Base-by-base conservation (phyloP, 176 grass and related monocot species). In the Hsuehochloa calcarea region DNA sequence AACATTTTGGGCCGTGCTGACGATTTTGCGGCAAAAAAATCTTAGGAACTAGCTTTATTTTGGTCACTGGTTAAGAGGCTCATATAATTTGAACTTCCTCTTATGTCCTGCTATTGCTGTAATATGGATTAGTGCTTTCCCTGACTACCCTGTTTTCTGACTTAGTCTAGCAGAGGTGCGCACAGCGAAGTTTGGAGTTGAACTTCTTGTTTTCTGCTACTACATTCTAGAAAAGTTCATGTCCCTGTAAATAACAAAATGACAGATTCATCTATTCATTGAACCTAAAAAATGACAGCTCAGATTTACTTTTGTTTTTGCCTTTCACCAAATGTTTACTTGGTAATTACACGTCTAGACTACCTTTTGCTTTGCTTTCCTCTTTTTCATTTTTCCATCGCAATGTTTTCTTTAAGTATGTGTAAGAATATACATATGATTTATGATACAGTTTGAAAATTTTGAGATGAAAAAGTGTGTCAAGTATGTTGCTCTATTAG, bases 401-500 rank as follows among this genome's bases (percentile, higher is more conserved):
- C 19, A 65, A 46, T 35, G 3, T 41, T 44, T 46, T 80, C 11
- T 72, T 69, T 15, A 10, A 27, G 27, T 3, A 23, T 72, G 10
- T 73, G 2, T 72, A 22, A 14, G 15, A 52, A 65, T 9, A 52
- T 54, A 56, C 16, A 41, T 66, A 40, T 23, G 13, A 20, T 49
- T 16, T 37, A 20, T 86, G 27, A 11, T 72, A 10, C n/a, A 84
- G 35, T 65, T 50, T 88, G 73, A 81, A 73, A 9, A 72, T 68
- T 10, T 13, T 12, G 37, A 27, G 62, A 61, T 14, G 27, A 38
- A 31, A 46, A 47, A 15, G 0, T 78, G 15, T 31, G 22, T 49
- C 25, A 80, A 14, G 58, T 41, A 52, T 16, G 59, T 52, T 66
- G 16, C 10, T n/a, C 34, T 34, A 23, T 58, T 76, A 39, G 52